Percentiles rank a stretch among this genome's conserved stretches.
Conservation (phyloP, 2,329 filamentous ascomycete species). For the Alternaria brassicae region DNA sequence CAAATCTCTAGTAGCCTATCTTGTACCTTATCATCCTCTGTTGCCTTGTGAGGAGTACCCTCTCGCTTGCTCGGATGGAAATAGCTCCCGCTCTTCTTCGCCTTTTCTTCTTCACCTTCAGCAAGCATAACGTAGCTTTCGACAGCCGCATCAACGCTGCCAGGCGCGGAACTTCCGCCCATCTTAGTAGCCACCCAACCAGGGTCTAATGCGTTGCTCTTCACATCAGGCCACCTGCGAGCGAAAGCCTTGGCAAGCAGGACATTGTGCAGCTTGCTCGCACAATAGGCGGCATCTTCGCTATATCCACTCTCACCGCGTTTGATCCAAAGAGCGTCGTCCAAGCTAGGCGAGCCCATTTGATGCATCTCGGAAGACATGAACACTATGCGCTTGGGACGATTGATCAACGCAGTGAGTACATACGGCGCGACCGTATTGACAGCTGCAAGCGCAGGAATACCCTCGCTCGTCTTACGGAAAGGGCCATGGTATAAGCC, state of each 20-base stretch:
- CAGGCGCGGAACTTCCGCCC: slow-evolving; percentile 59
- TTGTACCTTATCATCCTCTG: slow-evolving; percentile 52
- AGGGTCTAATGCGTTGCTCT: slow-evolving; percentile 59
- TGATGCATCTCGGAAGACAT: slow-evolving; percentile 61
- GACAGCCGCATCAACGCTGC: slow-evolving; percentile 56
- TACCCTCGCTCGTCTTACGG: slow-evolving; percentile 55
- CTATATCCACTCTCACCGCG: slow-evolving; percentile 46
- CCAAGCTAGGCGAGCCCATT: slow-evolving; percentile 54
- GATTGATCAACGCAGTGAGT: slow-evolving; percentile 59
- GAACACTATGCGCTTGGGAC: slow-evolving; percentile 60
- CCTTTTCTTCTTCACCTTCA: slow-evolving; percentile 46
- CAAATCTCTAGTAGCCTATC: slow-evolving; percentile 54
- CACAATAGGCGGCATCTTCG: slow-evolving; percentile 56
- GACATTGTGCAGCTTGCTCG: slow-evolving; percentile 64
- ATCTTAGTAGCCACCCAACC: slow-evolving; percentile 65
- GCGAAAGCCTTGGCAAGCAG: slow-evolving; percentile 64
- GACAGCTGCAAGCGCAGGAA: slow-evolving; percentile 61
- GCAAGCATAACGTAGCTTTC: slow-evolving; percentile 59
- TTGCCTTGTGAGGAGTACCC: slow-evolving; percentile 36
- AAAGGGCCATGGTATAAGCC: slow-evolving; percentile 57
- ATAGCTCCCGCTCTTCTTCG: slow-evolving; percentile 50
- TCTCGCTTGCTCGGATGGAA: slow-evolving; percentile 44
- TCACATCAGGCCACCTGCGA: slow-evolving; percentile 54
- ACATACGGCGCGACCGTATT: slow-evolving; percentile 67
- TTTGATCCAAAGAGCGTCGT: slow-evolving; percentile 51